Evolutionary conservation across 176 grass and related monocot species (phyloP), one percentile per base, ranked within the genome.

Genomic region (Musa itinerans): DNA sequence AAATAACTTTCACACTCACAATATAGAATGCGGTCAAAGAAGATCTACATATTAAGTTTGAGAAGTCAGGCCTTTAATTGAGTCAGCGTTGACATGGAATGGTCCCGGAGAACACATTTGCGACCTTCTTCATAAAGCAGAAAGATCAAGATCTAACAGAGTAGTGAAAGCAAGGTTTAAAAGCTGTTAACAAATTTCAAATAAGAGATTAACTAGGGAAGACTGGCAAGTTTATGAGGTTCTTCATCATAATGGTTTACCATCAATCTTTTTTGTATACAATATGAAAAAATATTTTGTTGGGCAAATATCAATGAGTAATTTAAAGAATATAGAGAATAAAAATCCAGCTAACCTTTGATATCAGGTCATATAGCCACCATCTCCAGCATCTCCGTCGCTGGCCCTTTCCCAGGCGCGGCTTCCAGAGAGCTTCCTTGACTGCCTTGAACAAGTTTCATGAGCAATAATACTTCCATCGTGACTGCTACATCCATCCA

Each of bases 391-490:
- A 34, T 89, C 86, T 0, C 57, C 78, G 69, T 98, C 90, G 17
- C 71, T 91, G 52, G 88, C 90, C 73, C 94, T 98, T 80, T 91
- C 94, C 80, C 94, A 98, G 65, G 90, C 84, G 8, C 90, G 94
- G 84, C 90, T 98, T 74, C 94, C 94, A 13, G 90, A 98, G 68
- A 98, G 89, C 76, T 98, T 98, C 79, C 88, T 87, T 12, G 94
- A 98, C 69, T 67, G 83, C 57, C 90, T 87, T 17, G 84, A 81
- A 20, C 50, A 75, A 84, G 78, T 74, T 67, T 90, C 90, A 79
- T 83, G 80, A 81, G 86, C 84, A 85, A 85, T 71, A 57, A 84
- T 78, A 79, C 90, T 98, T 51, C 88, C 88, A 49, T 93, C 86
- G 66, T 98, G 84, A 71, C 88, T 93, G 83, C 88, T 89, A 62